Percentiles rank a stretch among this genome's conserved stretches.
Evolutionary conservation across 805 yeast genomes (phyloP).

Genomic region (Yarrowia sp.): DNA sequence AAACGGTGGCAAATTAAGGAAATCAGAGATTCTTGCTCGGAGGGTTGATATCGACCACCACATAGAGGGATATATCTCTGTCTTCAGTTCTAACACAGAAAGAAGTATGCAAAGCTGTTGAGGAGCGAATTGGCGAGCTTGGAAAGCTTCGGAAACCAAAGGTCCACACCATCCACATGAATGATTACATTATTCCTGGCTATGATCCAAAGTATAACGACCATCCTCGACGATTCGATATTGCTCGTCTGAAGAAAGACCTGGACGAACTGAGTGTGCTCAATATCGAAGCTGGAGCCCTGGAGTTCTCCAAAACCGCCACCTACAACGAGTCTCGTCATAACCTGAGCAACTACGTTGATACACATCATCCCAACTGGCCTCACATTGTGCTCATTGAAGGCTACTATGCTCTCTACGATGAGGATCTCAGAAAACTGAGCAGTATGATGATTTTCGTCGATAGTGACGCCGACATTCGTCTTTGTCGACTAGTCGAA

Average conservation of each 20-base stretch:
- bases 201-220: slow-evolving; percentile 34
- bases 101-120: slow-evolving; percentile 47
- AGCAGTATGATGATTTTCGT: slow-evolving; percentile 75
- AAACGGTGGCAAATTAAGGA: background rate
- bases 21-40: too few species aligned
- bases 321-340: slow-evolving; percentile 18
- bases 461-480: slow-evolving; percentile 83
- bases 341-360: slow-evolving; percentile 47
- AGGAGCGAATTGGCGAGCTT: slow-evolving; percentile 47
- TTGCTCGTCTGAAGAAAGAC: slow-evolving; percentile 46
- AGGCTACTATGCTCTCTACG: slow-evolving; percentile 82
- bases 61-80: background rate
- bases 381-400: slow-evolving; percentile 58
- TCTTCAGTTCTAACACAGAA: slow-evolving; percentile 9
- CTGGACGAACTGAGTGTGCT: slow-evolving; percentile 36
- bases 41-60: too few species aligned
- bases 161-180: slow-evolving; percentile 55
- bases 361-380: slow-evolving; percentile 42
- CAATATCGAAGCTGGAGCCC: slow-evolving; percentile 14
- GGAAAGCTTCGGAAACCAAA: slow-evolving; percentile 46
- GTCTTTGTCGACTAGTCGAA: slow-evolving; percentile 67
- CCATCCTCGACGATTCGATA: slow-evolving; percentile 49
- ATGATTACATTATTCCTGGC: slow-evolving; percentile 48
- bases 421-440: slow-evolving; percentile 59
- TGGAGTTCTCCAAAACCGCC: slow-evolving; percentile 15